Evolutionary conservation across 805 yeast genomes (phyloP).

Genomic region (Cyberlindnera euphorbiae): DNA sequence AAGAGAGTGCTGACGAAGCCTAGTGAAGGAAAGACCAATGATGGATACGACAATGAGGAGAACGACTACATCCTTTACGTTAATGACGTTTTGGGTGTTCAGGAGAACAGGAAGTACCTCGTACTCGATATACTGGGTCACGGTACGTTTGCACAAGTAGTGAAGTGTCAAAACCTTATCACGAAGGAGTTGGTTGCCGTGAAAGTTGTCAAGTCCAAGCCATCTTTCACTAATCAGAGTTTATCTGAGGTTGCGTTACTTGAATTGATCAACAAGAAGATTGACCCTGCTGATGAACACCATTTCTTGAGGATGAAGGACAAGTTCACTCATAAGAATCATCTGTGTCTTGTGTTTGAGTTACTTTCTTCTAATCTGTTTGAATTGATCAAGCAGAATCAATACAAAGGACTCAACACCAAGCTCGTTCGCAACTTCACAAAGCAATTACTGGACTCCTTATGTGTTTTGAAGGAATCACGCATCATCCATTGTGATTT

Average conservation of each 20-base stretch:
- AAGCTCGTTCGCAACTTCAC: constrained; percentile 75
- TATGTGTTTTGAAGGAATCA: constrained; percentile 74
- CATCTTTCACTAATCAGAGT: constrained; percentile 88
- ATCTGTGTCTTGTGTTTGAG: constrained; percentile 90
- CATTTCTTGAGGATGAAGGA: constrained; percentile 78
- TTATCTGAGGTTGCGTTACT: constrained; percentile 83
- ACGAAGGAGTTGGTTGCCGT: constrained; percentile 85
- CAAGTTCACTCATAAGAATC: constrained; percentile 88
- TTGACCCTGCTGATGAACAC: constrained; percentile 66
- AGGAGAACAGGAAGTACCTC: constrained; percentile 79
- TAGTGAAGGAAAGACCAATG: constrained; percentile 71
- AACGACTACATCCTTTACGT: constrained; percentile 91
- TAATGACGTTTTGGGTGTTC: constrained; percentile 85
- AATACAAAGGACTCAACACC: constrained; percentile 84
- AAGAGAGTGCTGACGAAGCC: constrained; percentile 91
- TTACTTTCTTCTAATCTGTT: constrained; percentile 81
- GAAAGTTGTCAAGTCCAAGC: constrained; percentile 87
- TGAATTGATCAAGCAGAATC: constrained; percentile 88
- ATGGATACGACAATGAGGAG: constrained; percentile 84
- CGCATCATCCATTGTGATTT: constrained; percentile 93
- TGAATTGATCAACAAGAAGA: constrained; percentile 70
- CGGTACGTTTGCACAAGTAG: constrained; percentile 98
- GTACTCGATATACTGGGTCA: constrained; percentile 90
- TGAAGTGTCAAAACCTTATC: constrained; percentile 73
- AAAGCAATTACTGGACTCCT: constrained; percentile 74